Percentiles rank a stretch among this genome's conserved stretches.
These are phyloP conservation scores for Echria macrotheca DNA, from an alignment of 495 filamentous ascomycete genomes.

Conservation along the genomic window DNA sequence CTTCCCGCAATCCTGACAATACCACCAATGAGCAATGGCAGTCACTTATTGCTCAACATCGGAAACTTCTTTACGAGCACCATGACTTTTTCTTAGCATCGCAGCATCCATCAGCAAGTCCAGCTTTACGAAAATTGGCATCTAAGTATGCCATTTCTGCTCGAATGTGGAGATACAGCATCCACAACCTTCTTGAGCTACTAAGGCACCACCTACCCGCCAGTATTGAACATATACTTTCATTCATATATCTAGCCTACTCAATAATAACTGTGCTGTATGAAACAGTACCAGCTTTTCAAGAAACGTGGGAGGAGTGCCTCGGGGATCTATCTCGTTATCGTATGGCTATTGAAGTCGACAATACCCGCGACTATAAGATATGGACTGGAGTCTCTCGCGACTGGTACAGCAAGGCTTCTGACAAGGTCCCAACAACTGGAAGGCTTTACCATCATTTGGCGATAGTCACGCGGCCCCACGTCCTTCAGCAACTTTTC, in stretches of 20 bases:
- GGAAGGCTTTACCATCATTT: constrained; percentile 82
- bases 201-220: constrained; percentile 63
- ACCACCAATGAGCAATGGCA: constrained; percentile 62
- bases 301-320: constrained; percentile 89
- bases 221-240: constrained; percentile 71
- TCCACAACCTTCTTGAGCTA: constrained; percentile 67
- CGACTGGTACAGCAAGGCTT: constrained; percentile 77
- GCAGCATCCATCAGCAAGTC: constrained; percentile 65
- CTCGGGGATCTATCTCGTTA: constrained; percentile 67
- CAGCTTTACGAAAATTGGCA: constrained; percentile 52
- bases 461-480: constrained; percentile 72
- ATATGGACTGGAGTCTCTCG: constrained; percentile 71
- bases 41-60: constrained; percentile 63
- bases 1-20: constrained; percentile 31
- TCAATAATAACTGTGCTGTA: constrained; percentile 73
- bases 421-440: constrained; percentile 61
- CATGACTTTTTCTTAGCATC: constrained; percentile 75
- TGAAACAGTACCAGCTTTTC: constrained; percentile 69
- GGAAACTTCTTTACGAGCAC: constrained; percentile 66
- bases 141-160: constrained; percentile 74
- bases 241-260: constrained; percentile 77
- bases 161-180: constrained; percentile 66
- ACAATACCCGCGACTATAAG: constrained; percentile 64
- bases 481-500: constrained; percentile 67
- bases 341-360: constrained; percentile 72